Evolutionary conservation across 345 rosid genomes (phyloP), one percentile per base, ranked within the genome.

Genomic region (Aegle marmelos): DNA sequence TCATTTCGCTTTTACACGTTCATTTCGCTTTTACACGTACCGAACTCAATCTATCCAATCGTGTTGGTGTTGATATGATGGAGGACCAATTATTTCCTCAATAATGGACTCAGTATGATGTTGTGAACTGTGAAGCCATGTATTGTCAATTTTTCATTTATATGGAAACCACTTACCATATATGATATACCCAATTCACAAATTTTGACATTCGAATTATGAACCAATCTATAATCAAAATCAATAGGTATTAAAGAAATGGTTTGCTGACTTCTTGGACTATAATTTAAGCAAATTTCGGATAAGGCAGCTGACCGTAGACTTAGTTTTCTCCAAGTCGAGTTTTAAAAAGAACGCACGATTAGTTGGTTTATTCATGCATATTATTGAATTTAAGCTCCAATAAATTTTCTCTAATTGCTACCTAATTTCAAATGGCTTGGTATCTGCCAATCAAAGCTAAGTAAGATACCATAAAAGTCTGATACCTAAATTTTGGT

Each of bases 21-120:
- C 48, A 7, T 61, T 75, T 45, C 50, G 50, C 17, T 13, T 45
- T 64, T 65, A 14, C 53, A 66, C 6, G 8, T 65, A 8, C 22
- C 54, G 24, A 65, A 50, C 64, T 28, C 57, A 19, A 53, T 53
- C 57, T 48, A 45, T 50, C 72, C 62, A 59, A 63, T 76, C 72
- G 16, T 37, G 22, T 61, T 19, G 34, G n/a, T 28, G 3, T 5
- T 57, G 19, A 36, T 11, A 31, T 8, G 50, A 45, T 8, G n/a
- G 10, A 7, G 39, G 9, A 41, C 56, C 56, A 25, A 45, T 45
- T 31, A 1, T 57, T 28, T 57, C 58, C 11, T 60, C 59, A 62
- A 74, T 62, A 25, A 62, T 28, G 50, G 24, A 7, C 22, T 54
- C 45, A 33, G 31, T 3, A 4, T 19, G 62, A 27, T 19, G 34